Evolutionary conservation across 1,284 basidiomycete genomes (phyloP), one percentile per base, ranked within the genome.

Genomic region (Apiotrichum montevideense): DNA sequence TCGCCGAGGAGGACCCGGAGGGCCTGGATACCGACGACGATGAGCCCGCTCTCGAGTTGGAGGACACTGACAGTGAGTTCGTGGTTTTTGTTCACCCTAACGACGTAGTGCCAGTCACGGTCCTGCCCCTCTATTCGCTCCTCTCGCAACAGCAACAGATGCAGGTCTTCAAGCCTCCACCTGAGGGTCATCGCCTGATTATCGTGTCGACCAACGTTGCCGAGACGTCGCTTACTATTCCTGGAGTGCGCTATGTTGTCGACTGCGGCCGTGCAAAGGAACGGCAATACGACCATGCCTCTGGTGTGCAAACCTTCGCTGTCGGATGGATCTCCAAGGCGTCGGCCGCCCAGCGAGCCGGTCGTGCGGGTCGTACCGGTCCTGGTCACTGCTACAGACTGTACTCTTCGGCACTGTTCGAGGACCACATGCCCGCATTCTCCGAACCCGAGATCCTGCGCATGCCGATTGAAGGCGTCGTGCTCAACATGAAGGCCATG

Each of bases 401-500:
- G 3, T 89, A 87, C 73, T 84, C 81, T 9, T 83, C 83, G 58
- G 84, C 86, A 0, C 78, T 98, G 8, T 98, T 83, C 72, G 96
- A 98, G 72, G 86, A 95, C 68, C 86, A 95, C 75, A 96, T 98
- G 71, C 84, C 87, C 34, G 78, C 85, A 57, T 96, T 96, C 75
- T 83, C 90, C 0, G 79, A 85, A 58, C 95, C 96, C 2, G 96
- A 99, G 75, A 96, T 98, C 61, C 81, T 94, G 46, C 87, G 95
- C 34, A 94, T 91, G 79, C 95, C 96, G 0, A 95, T 98, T 66
- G 96, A 98, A 68, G 94, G 94, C 0, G 85, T 98, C 32, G 91
- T 98, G 10, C 80, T 98, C 40, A 92, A 97, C 76, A 98, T 99
- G 96, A 98, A 99, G 81, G 87, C 86, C 72, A 98, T 99, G 94